phyloP scores from a whole-genome alignment of 768 basidiomycete genomes.

The Mycena kentingensis region DNA sequence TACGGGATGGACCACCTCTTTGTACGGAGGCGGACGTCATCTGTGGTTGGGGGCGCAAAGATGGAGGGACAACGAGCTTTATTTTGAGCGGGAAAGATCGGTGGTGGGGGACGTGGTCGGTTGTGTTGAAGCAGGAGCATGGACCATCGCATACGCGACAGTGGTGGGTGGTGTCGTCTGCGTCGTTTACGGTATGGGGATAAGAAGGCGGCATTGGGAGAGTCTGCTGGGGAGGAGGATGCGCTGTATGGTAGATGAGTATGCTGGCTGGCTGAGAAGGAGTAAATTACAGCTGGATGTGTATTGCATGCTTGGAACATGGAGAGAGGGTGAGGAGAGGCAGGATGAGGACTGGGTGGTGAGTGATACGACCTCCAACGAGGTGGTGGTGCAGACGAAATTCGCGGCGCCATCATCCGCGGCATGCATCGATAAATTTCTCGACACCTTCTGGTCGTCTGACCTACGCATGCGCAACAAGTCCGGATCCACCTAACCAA shows the following conservation, averaged over 20 bases:
- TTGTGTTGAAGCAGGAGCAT: constrained; percentile 71
- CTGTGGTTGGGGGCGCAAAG: constrained; percentile 39
- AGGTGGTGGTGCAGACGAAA: too few species aligned
- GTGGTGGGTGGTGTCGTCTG: constrained; percentile 82
- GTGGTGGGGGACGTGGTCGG: constrained; percentile 36
- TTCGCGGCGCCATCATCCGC: too few species aligned
- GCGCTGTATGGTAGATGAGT: constrained; percentile 15
- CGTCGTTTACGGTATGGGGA: constrained; percentile 63
- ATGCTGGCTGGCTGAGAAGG: constrained; percentile 23
- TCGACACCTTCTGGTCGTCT: too few species aligned
- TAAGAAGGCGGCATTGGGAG: constrained; percentile 68
- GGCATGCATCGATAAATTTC: too few species aligned
- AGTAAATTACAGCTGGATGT: constrained; percentile 32
- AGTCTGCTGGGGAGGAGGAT: constrained; percentile 43
- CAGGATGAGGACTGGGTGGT: constrained; percentile 39
- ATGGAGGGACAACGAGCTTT: constrained; percentile 65
- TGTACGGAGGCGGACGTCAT: constrained; percentile 44
- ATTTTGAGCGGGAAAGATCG: constrained; percentile 60
- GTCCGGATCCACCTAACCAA: too few species aligned
- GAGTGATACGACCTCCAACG: constrained; percentile 19
- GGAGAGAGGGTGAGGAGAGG: too few species aligned
- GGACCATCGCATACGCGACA: constrained; percentile 91
- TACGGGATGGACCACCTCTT: constrained; percentile 35
- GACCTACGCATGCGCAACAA: too few species aligned
- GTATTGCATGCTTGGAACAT: too few species aligned